phyloP scores from a whole-genome alignment of 768 basidiomycete species.

The Pleurotus salmoneostramineus region DNA sequence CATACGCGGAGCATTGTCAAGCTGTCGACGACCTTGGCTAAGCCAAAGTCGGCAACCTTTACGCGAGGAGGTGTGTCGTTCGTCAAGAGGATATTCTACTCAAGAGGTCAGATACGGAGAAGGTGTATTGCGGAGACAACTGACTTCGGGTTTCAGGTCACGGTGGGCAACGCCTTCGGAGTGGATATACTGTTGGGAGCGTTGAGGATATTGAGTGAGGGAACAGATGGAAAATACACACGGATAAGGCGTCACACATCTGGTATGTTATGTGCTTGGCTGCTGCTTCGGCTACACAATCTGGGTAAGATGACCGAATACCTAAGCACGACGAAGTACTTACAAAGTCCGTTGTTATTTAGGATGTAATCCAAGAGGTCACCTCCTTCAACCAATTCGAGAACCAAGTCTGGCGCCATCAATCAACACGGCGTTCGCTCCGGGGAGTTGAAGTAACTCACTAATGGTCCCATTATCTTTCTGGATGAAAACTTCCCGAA shows the following conservation, averaged over 20 bases:
- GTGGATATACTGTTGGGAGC: conserved; percentile 54
- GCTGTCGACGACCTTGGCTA: conserved; percentile 88
- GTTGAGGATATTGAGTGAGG: not conserved
- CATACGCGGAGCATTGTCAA: conserved; percentile 72
- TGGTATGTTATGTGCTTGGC: conserved; percentile 73
- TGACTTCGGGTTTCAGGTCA: conserved; percentile 86
- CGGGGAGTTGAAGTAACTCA: conserved; percentile 24
- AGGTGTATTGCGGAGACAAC: conserved; percentile 13
- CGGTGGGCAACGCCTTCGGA: conserved; percentile 81
- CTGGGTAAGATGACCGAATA: conserved; percentile 3
- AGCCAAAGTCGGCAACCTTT: conserved; percentile 95
- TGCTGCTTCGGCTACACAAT: conserved; percentile 43
- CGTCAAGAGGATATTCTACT: conserved; percentile 82
- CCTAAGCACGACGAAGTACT: conserved; percentile 16
- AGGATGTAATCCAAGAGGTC: conserved; percentile 84
- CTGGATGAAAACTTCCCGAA: conserved; percentile 75
- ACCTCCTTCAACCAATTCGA: conserved; percentile 85
- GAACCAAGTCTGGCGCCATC: conserved; percentile 56
- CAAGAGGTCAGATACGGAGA: not conserved
- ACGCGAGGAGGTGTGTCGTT: conserved; percentile 60
- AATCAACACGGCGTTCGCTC: not conserved
- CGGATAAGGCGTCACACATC: conserved; percentile 76
- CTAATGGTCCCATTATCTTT: conserved; percentile 50
- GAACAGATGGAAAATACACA: conserved; percentile 27
- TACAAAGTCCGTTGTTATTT: conserved; percentile 55